Base-by-base conservation (phyloP, 2,329 filamentous ascomycete species). In the Bimuria novae-zelandiae region DNA sequence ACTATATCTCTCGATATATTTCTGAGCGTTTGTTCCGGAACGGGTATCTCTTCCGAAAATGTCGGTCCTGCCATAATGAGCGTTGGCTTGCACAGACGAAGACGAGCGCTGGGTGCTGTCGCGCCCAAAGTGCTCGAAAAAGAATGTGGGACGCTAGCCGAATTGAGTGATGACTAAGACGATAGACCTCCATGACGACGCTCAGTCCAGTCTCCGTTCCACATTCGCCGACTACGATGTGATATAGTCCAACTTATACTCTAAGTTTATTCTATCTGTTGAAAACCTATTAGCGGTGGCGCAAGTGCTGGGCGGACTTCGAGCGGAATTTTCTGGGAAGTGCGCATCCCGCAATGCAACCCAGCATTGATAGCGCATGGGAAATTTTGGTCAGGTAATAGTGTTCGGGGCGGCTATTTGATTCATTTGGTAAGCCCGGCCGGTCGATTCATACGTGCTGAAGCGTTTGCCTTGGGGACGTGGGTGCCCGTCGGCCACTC, bases 21-120 rank as follows among this genome's bases (percentile, higher is more conserved):
- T 21, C 60, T 65, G 50, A 73, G 55, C 22, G 37, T 53, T 23
- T 62, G 57, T 44, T 72, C 68, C 3, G 68, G 49, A 4, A 66
- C 56, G 1, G 68, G 67, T 16, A 68, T 17, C 8, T 32, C 52
- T 16, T 32, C 8, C 27, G 11, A 22, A 16, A 23, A 16, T 4
- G 43, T 25, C 32, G 16, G 19, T 25, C 48, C 56, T 39, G 56
- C 55, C 57, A 63, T 60, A 22, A 11, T 44, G 35, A 35, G 36
- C 45, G 25, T 19, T 30, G 37, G 27, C 27, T n/a, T 11, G 16
- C 21, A 42, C 21, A 16, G 39, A 25, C 14, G 37, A 16, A 48
- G 22, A 16, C 17, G 43, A n/a, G 19, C 30, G 22, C 7, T 14
- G 14, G 11, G 8, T n/a, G n/a, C 16, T 46, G 29, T 7, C 29